Base-by-base conservation (phyloP, 2,329 filamentous ascomycete species). In the Aspergillus sp. region DNA sequence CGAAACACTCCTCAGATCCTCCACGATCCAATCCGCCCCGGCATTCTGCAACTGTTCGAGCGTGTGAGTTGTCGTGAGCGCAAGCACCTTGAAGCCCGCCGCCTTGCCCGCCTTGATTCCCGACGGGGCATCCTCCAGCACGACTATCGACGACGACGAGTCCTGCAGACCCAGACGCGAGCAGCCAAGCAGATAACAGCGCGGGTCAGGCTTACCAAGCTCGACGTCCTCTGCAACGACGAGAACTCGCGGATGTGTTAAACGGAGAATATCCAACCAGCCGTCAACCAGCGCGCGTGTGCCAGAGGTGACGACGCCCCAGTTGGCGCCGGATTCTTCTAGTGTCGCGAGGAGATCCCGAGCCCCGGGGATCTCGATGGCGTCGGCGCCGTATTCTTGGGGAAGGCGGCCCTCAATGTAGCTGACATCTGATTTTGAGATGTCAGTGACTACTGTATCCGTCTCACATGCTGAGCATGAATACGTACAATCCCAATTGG, bases 71-170 rank as follows among this genome's bases (percentile, higher is more conserved):
- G 89, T 95, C 46, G 86, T 80, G 45, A 96, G 71, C n/a, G 83
- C 90, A 41, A 94, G 70, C 8, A 95, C 90, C 61, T 79, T 83
- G 72, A 86, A 95, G 2, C 88, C 89, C 7, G 90, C 90, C 1
- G 80, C 86, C 69, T 90, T 94, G 42, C 89, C 90, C 29, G 89
- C 82, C 53, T 72, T 76, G 60, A 95, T 87, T 4, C 90, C 90
- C 5, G 88, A 87, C 4, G 90, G 89, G 47, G 87, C 87, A 70
- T 96, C 90, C 70, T 96, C 90, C 34, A 95, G 71, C 42, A 96
- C 90, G 46, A 95, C 73, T 39, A 91, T 68, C 45, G 68, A 75
- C 29, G 71, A 73, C 29, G 70, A 67, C 32, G 71, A 73, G 19
- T 73, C 63, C 26, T 63, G 60, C 29, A 75, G 55, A 1, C 74